phyloP scores from a whole-genome alignment of 2,329 filamentous ascomycete species.

The Coniosporium tulheliwenetii region DNA sequence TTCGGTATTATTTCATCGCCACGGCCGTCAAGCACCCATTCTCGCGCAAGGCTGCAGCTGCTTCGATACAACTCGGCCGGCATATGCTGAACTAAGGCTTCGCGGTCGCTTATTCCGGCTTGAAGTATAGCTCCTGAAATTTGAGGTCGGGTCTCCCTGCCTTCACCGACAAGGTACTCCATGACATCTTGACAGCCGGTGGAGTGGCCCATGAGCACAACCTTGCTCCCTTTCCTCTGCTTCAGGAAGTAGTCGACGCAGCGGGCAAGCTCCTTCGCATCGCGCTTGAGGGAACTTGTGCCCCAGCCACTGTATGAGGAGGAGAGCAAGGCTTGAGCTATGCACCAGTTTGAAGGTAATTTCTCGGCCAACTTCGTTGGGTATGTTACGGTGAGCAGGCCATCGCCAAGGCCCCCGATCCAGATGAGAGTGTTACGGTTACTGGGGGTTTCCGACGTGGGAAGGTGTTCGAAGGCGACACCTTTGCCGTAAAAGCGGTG shows the following conservation, averaged over 20 bases:
- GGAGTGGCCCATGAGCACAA: slow-evolving; percentile 55
- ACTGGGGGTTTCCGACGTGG: slow-evolving; percentile 4
- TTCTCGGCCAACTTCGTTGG: slow-evolving; percentile 31
- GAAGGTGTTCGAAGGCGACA: slow-evolving; percentile 28
- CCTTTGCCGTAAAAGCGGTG: too few species aligned
- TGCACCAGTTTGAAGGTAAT: slow-evolving; percentile 34
- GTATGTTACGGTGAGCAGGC: slow-evolving; percentile 49
- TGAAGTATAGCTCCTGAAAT: slow-evolving; percentile 69
- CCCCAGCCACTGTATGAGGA: slow-evolving; percentile 42
- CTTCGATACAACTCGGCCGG: slow-evolving; percentile 25
- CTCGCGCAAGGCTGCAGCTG: slow-evolving; percentile 27
- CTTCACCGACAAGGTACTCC: slow-evolving; percentile 38
- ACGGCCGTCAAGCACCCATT: slow-evolving; percentile 39
- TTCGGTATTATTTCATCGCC: slow-evolving; percentile 38
- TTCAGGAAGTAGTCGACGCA: slow-evolving; percentile 35
- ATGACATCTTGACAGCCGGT: slow-evolving; percentile 56
- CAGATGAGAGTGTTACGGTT: slow-evolving; percentile 48
- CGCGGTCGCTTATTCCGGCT: slow-evolving; percentile 63
- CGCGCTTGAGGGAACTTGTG: slow-evolving; percentile 32
- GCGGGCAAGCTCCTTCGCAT: slow-evolving; percentile 36
- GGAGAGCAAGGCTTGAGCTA: slow-evolving; percentile 34
- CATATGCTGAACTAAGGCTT: slow-evolving; percentile 38
- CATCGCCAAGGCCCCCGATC: slow-evolving; percentile 56
- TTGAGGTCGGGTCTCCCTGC: slow-evolving; percentile 26
- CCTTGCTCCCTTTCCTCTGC: slow-evolving; percentile 27